Evolutionary conservation across 1,284 basidiomycete genomes (phyloP).

Genomic region (Fomitopsis palustris): DNA sequence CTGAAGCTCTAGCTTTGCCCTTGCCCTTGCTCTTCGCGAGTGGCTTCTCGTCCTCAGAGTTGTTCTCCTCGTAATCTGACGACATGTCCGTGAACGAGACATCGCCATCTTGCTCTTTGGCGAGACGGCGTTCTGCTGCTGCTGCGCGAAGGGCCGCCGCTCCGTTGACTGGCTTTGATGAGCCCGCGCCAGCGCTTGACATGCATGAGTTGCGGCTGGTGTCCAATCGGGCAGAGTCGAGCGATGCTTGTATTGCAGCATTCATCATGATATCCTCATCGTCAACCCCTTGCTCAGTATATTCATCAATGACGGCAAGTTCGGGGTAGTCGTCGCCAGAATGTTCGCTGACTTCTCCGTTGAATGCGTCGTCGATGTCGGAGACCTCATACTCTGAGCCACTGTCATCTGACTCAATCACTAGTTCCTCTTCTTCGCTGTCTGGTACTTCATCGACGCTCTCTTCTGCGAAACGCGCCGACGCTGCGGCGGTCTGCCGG

Average conservation of each 20-base stretch:
- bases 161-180: conserved; percentile 35
- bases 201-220: conserved; percentile 26
- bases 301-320: conserved; percentile 11
- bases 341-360: conserved; percentile 18
- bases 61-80: neutral
- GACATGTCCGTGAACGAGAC: conserved; percentile 12
- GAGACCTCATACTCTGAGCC: conserved; percentile 55
- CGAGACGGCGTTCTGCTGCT: conserved; percentile 50
- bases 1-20: conserved; percentile 6
- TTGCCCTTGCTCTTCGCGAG: conserved; percentile 31
- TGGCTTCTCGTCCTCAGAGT: conserved; percentile 33
- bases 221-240: conserved; percentile 35
- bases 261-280: conserved; percentile 57
- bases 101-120: conserved; percentile 30
- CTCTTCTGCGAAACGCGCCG: conserved; percentile 19
- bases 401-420: conserved; percentile 50
- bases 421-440: conserved; percentile 32
- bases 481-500: neutral
- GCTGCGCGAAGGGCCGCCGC: conserved; percentile 45
- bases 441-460: conserved; percentile 29
- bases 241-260: conserved; percentile 53
- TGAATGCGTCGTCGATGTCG: conserved; percentile 31
- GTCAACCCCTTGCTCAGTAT: conserved; percentile 32
- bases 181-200: conserved; percentile 38
- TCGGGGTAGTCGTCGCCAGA: conserved; percentile 8